Percentiles rank a stretch among this genome's conserved stretches.
phyloP scores from a whole-genome alignment of 2,329 filamentous ascomycete genomes.

The Ceratocystis diversiconidia region DNA sequence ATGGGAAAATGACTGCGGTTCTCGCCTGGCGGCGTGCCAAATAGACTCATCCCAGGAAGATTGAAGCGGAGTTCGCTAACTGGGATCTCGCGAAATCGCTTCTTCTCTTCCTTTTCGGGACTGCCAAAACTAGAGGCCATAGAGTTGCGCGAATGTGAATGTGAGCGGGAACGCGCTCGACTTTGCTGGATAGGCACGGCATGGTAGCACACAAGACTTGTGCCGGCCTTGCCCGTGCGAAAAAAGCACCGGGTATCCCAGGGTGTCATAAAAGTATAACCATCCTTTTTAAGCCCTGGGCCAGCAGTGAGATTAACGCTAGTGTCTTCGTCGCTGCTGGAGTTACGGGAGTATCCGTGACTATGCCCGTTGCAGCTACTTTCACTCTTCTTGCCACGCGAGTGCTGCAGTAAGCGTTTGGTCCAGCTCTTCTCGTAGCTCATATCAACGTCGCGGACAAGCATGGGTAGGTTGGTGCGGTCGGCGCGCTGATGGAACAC shows the following conservation, averaged over 20 bases:
- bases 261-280: conserved; percentile 68
- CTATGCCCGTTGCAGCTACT: not conserved
- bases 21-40: conserved; percentile 29
- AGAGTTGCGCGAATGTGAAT: conserved; percentile 17
- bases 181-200: conserved; percentile 36
- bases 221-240: conserved; percentile 59
- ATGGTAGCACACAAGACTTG: conserved; percentile 61
- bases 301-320: conserved; percentile 25
- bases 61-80: conserved; percentile 88
- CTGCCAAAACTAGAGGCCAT: conserved; percentile 12
- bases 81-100: conserved; percentile 22
- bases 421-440: conserved; percentile 33
- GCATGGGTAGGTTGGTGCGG: conserved; percentile 9
- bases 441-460: conserved; percentile 45
- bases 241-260: conserved; percentile 87
- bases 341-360: conserved; percentile 22
- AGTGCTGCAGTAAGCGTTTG: conserved; percentile 16
- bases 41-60: conserved; percentile 47
- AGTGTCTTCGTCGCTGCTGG: conserved; percentile 7
- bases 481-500: conserved; percentile 8
- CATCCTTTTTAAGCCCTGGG: conserved; percentile 39
- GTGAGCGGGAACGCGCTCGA: conserved; percentile 18
- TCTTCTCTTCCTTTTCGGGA: conserved; percentile 3
- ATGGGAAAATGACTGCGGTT: conserved; percentile 24
- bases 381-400: conserved; percentile 16